Base-by-base conservation (phyloP, 352 stramenopile species). In the Thraustotheca clavata region DNA sequence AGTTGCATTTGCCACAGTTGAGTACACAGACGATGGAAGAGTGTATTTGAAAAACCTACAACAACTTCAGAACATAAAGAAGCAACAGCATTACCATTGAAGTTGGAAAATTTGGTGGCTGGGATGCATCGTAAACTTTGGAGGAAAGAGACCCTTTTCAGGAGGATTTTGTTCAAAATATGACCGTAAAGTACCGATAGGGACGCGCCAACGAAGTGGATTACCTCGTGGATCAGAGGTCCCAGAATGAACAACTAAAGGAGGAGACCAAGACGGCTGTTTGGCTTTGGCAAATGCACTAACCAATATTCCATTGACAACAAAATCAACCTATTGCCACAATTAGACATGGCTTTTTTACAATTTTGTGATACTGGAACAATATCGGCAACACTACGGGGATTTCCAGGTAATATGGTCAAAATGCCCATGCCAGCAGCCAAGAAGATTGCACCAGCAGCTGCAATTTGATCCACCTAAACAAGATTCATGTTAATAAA, bases 61-160 rank as follows among this genome's bases (percentile, higher is more conserved):
- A 1, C 43, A 59, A 59, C 26, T 11, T 49, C 1, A 43, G 26
- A n/a, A 59, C 24, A 59, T 39, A 11, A 9, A 46, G 18, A 43
- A 46, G 27, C 43, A n/a, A 8, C 32, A 38, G 32, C 18, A 34
- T 20, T 48, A 69, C 86, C 86, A 95, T 48, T 90, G 77, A 33
- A 91, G 73, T 47, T 93, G 77, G 59, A 94, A 95, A 54, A 83
- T 74, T 69, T 92, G 82, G 26, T 80, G 80, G 0, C 77, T 91
- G 52, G 73, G 73, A 26, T 90, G 84, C 86, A 95, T 94, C 9
- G 71, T 71, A 39, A 92, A 90, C 38, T 87, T 86, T 20, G 70
- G 60, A 6, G 75, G 77, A 40, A 86, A 85, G 0, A 88, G 65
- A 12, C 69, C 74, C 36, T 75, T 69, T 11, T 71, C 69, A 12